These are phyloP conservation scores for Ascochyta pisi DNA, from an alignment of 2,329 filamentous ascomycete species.

Conservation along the genomic window DNA sequence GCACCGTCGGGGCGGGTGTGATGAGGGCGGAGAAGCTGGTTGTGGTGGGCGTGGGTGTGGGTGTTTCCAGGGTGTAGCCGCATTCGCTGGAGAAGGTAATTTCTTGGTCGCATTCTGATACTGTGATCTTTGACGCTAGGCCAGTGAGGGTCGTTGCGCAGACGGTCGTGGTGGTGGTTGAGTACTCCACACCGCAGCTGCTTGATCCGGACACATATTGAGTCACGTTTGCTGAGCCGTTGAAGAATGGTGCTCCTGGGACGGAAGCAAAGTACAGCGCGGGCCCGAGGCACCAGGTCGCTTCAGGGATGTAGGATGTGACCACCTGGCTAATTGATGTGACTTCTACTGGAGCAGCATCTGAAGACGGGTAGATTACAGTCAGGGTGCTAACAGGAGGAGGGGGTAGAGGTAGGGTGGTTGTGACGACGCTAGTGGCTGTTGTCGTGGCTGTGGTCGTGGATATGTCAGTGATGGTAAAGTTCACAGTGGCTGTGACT, in stretches of 20 bases:
- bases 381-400: constrained; percentile 36
- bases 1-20: constrained; percentile 49
- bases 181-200: constrained; percentile 52
- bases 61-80: constrained; percentile 51
- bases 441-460: constrained; percentile 17
- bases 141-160: constrained; percentile 54
- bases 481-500: constrained; percentile 16
- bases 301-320: constrained; percentile 52
- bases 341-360: constrained; percentile 50
- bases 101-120: constrained; percentile 53
- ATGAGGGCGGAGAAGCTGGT: constrained; percentile 24
- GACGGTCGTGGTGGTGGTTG: constrained; percentile 50
- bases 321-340: constrained; percentile 54
- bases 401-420: constrained; percentile 1
- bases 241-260: constrained; percentile 45
- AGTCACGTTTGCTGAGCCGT: constrained; percentile 45
- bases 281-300: constrained; percentile 53
- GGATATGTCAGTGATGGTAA: constrained; percentile 35
- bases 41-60: constrained; percentile 36
- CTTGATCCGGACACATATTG: constrained; percentile 29
- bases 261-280: constrained; percentile 45
- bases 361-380: constrained; percentile 52
- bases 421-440: constrained; percentile 6
- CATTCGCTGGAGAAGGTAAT: constrained; percentile 56
- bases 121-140: constrained; percentile 49